A percentile compares a stretch with the other conserved stretches of the same genome.
Evolutionary conservation across 2,329 filamentous ascomycete genomes (phyloP).

Genomic region (Epichloe festucae): DNA sequence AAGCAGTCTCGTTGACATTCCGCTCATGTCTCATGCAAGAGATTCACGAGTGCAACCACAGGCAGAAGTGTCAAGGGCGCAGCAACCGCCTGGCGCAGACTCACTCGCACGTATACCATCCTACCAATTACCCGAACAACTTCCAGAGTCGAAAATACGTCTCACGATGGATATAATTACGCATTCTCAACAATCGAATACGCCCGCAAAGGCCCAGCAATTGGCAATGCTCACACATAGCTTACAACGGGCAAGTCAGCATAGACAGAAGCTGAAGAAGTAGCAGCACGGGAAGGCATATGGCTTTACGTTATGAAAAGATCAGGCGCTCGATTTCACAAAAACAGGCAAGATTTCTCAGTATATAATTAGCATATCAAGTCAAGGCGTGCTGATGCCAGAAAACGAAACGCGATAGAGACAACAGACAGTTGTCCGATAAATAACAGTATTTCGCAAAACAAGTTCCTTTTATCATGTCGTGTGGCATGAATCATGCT

Average conservation of each 20-base stretch:
- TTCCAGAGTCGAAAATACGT: conserved; percentile 2
- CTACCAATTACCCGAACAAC: neutral
- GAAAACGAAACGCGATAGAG: too few relatives aligned
- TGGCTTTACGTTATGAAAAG: neutral
- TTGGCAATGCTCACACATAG: neutral
- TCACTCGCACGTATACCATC: too few relatives aligned
- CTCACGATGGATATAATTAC: conserved; percentile 1
- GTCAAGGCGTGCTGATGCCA: too few relatives aligned
- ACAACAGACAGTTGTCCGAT: too few relatives aligned
- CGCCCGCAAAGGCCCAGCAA: neutral
- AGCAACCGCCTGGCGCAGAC: neutral
- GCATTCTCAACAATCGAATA: neutral
- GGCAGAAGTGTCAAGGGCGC: neutral
- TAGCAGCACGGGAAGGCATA: neutral
- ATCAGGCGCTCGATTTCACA: too few relatives aligned
- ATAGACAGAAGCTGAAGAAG: neutral
- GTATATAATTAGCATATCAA: neutral
- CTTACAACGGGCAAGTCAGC: neutral
- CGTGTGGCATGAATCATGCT: too few relatives aligned
- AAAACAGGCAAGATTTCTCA: too few relatives aligned
- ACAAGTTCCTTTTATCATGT: too few relatives aligned
- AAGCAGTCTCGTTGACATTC: neutral
- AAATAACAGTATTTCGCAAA: too few relatives aligned
- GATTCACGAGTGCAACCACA: neutral
- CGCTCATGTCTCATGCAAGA: neutral